These are phyloP conservation scores for Ganoderma resinaceum DNA, from an alignment of 1,284 basidiomycete species.

Conservation along the genomic window DNA sequence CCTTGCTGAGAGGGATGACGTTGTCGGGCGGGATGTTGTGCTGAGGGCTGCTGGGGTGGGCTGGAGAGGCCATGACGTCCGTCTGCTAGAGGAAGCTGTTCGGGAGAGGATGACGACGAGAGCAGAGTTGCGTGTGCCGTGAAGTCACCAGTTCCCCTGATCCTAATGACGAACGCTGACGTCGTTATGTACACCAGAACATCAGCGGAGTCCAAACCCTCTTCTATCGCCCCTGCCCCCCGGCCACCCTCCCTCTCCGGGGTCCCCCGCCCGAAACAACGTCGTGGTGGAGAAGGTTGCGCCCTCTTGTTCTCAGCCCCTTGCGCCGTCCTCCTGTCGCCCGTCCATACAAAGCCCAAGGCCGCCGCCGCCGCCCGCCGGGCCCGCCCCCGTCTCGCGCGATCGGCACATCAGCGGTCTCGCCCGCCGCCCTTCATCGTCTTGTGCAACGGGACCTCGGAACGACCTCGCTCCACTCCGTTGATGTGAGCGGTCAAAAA, in stretches of 20 bases:
- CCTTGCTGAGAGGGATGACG: conserved; percentile 23
- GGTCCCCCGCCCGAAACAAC: conserved; percentile 24
- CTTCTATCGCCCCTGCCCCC: conserved; percentile 15
- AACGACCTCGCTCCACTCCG: conserved; percentile 10
- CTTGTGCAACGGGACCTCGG: conserved; percentile 10
- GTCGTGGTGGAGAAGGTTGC: conserved; percentile 30
- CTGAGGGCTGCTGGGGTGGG: conserved; percentile 31
- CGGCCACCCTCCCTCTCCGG: conserved; percentile 33
- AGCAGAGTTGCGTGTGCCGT: conserved; percentile 22
- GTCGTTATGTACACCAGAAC: conserved; percentile 43
- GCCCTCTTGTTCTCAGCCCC: conserved; percentile 17
- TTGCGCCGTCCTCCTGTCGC: conserved; percentile 11
- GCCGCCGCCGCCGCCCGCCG: conserved; percentile 6
- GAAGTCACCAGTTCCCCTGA: conserved; percentile 32
- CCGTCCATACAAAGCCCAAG: conserved; percentile 12
- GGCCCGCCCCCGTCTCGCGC: not conserved
- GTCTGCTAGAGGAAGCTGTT: conserved; percentile 25
- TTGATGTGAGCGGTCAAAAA: conserved; percentile 14
- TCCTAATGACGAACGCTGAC: conserved; percentile 44
- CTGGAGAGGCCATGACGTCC: conserved; percentile 33
- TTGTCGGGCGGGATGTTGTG: conserved; percentile 21
- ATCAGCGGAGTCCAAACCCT: conserved; percentile 41
- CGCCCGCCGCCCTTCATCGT: conserved; percentile 8
- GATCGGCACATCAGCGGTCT: not conserved
- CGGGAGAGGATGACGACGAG: conserved; percentile 35